Evolutionary conservation across 176 grass and related monocot species (phyloP).

Genomic region (Musa schizocarpa): DNA sequence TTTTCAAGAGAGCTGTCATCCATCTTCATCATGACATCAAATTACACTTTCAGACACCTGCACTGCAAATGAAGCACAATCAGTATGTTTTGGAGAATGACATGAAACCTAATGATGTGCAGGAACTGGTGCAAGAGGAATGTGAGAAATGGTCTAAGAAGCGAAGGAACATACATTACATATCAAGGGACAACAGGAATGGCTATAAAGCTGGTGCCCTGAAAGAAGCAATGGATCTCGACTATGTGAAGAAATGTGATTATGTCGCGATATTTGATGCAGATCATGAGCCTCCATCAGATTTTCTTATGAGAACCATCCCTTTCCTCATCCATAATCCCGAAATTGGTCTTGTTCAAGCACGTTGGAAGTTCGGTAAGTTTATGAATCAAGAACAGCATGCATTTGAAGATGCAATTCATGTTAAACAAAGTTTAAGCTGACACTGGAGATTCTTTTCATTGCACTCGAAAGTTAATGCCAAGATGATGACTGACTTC

Average conservation of each 20-base stretch:
- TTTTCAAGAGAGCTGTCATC: no score
- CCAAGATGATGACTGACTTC: slow-evolving; percentile 40
- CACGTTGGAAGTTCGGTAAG: slow-evolving; percentile 91
- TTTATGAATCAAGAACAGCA: neutral
- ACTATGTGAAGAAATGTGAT: slow-evolving; percentile 62
- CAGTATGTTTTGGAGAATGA: neutral
- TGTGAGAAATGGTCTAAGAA: slow-evolving; percentile 68
- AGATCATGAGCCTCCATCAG: slow-evolving; percentile 77
- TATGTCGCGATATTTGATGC: slow-evolving; percentile 92
- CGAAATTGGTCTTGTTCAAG: slow-evolving; percentile 68
- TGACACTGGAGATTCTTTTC: no score
- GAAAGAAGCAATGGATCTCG: slow-evolving; percentile 72
- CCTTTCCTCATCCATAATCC: slow-evolving; percentile 84
- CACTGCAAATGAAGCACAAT: no score
- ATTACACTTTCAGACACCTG: no score
- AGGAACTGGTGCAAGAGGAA: slow-evolving; percentile 83
- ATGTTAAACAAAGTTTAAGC: neutral
- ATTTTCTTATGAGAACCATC: slow-evolving; percentile 77
- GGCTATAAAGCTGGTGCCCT: slow-evolving; percentile 92
- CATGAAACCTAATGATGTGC: slow-evolving; percentile 16
- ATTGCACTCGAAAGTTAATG: no score
- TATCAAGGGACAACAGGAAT: slow-evolving; percentile 76
- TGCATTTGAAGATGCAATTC: neutral
- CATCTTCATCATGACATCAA: no score
- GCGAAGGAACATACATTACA: slow-evolving; percentile 76